These are phyloP conservation scores for Aspergillus egyptiacus DNA, from an alignment of 495 filamentous ascomycete genomes.

Conservation along the genomic window DNA sequence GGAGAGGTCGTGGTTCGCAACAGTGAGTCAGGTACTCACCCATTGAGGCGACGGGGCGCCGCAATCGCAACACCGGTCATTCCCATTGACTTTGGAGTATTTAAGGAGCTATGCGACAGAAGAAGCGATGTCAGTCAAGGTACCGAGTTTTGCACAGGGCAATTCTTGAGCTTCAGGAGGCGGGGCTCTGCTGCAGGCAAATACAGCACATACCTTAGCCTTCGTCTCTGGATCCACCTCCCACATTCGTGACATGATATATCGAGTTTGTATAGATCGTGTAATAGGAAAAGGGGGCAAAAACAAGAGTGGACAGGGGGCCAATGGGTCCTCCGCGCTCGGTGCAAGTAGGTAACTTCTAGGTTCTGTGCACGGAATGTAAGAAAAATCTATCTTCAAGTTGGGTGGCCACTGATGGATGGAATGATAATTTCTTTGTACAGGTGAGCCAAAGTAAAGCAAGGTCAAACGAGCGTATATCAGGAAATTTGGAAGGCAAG, in stretches of 20 bases:
- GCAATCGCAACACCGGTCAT: conserved; percentile 90
- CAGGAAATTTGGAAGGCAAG: not conserved
- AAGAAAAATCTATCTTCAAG: not conserved
- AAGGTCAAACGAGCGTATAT: conserved; percentile 1
- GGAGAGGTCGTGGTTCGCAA: no score
- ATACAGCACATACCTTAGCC: conserved; percentile 77
- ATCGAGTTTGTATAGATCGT: conserved; percentile 7
- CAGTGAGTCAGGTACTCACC: conserved; percentile 32
- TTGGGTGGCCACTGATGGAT: not conserved
- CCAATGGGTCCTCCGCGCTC: not conserved
- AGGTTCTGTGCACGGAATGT: not conserved
- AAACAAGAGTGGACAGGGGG: not conserved
- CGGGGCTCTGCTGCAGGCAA: no score
- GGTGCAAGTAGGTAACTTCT: not conserved
- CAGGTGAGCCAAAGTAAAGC: not conserved
- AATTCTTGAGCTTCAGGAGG: no score
- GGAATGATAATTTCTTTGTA: not conserved
- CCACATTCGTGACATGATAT: conserved; percentile 68
- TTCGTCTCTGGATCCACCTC: conserved; percentile 95
- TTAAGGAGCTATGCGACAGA: conserved; percentile 71
- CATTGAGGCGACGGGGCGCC: conserved; percentile 93
- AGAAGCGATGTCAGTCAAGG: conserved; percentile 11
- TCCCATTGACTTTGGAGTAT: conserved; percentile 80
- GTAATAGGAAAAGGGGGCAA: not conserved
- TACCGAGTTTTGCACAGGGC: not conserved